Conservation (phyloP, 768 basidiomycete species). For the Lactarius indigo region DNA sequence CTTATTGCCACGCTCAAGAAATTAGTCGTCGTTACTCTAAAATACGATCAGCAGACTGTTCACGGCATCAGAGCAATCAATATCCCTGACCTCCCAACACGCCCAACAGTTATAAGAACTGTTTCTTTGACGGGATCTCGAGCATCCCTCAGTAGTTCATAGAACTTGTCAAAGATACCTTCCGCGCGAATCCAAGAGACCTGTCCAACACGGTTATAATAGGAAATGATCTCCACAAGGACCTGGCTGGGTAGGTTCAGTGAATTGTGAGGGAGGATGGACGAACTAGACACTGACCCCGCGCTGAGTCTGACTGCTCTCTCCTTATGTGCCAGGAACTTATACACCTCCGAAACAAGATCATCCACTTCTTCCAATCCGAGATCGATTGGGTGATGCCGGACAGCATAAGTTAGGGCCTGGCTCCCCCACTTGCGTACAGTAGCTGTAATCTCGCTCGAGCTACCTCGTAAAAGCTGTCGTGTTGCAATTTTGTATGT, state of each 20-base stretch:
- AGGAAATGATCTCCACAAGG: conserved; percentile 23
- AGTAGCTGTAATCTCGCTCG: conserved; percentile 42
- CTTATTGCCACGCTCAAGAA: conserved; percentile 57
- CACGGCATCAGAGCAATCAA: conserved; percentile 14
- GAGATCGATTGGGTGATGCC: conserved; percentile 38
- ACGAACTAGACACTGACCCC: conserved; percentile 18
- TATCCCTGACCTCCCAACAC: conserved; percentile 42
- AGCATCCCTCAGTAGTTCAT: conserved; percentile 18
- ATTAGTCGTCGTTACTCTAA: conserved; percentile 47
- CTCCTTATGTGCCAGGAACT: conserved; percentile 17
- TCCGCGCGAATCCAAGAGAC: conserved; percentile 19
- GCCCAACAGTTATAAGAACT: conserved; percentile 55
- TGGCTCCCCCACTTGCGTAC: conserved; percentile 46
- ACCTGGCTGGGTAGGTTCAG: conserved; percentile 15
- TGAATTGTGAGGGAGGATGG: not conserved
- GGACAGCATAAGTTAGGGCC: conserved; percentile 40
- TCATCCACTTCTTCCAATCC: conserved; percentile 17
- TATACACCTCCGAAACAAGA: conserved; percentile 3
- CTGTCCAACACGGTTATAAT: conserved; percentile 22
- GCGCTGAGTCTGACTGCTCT: conserved; percentile 24
- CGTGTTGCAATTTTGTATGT: conserved; percentile 38
- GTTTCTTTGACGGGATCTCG: conserved; percentile 57
- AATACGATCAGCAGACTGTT: not conserved
- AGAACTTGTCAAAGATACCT: conserved; percentile 23
- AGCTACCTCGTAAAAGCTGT: conserved; percentile 46